Evolutionary conservation across 2,329 filamentous ascomycete genomes (phyloP).

Genomic region (Penicillium sp.): DNA sequence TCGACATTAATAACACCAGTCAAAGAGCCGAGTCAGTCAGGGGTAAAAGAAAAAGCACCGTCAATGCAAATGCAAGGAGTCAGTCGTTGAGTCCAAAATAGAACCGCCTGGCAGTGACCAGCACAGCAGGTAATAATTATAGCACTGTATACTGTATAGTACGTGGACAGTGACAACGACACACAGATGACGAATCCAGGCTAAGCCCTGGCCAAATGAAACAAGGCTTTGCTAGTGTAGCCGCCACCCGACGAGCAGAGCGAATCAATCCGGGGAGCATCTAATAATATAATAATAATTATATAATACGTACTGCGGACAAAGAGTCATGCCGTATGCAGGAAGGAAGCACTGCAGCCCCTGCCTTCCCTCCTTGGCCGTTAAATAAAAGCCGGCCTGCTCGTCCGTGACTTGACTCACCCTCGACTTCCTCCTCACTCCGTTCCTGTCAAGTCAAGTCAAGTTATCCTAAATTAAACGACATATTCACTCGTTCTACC

Average conservation of each 20-base stretch:
- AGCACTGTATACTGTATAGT: too few species aligned
- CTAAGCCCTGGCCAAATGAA: conserved; percentile 4
- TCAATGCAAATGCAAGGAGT: too few species aligned
- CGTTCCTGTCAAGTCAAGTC: not conserved
- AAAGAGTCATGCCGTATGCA: not conserved
- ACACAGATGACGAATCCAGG: not conserved
- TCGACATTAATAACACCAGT: not conserved
- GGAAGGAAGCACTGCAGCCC: not conserved
- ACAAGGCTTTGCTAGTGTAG: conserved; percentile 6
- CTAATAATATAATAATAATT: too few species aligned
- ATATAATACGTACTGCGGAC: too few species aligned
- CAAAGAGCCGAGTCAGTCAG: not conserved
- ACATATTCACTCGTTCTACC: not conserved
- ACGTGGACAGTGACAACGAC: not conserved
- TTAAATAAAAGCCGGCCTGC: not conserved
- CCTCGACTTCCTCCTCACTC: not conserved
- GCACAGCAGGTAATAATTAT: too few species aligned
- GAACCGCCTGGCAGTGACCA: too few species aligned
- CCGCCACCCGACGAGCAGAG: conserved; percentile 7
- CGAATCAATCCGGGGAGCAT: not conserved
- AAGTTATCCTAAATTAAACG: too few species aligned
- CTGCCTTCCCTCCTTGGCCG: not conserved
- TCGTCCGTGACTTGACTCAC: not conserved
- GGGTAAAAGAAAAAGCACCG: not conserved
- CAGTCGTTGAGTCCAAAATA: too few species aligned